Evolutionary conservation across 352 stramenopile genomes (phyloP).

Genomic region (Pythium oligandrum): DNA sequence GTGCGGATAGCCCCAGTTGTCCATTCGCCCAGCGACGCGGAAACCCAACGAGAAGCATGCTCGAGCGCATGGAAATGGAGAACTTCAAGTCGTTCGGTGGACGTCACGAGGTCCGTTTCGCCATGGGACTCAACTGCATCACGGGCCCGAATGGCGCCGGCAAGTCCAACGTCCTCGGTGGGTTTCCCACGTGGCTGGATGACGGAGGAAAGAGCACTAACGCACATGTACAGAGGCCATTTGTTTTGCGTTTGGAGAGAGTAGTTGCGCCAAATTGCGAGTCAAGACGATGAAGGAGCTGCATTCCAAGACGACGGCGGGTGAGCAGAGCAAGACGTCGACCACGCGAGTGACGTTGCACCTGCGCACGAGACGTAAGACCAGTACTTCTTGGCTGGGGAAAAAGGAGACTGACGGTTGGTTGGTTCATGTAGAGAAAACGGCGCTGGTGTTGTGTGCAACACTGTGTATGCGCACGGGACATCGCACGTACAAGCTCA

Average conservation of each 20-base stretch:
- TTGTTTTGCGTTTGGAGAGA: slow-evolving; percentile 40
- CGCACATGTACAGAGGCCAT: slow-evolving; percentile 25
- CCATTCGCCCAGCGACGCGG: too few species aligned
- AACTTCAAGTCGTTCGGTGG: slow-evolving; percentile 46
- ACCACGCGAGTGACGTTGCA: slow-evolving; percentile 25
- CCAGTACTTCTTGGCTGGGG: neutral
- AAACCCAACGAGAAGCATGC: slow-evolving; percentile 15
- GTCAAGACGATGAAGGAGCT: slow-evolving; percentile 32
- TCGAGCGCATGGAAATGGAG: slow-evolving; percentile 30
- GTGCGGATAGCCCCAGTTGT: too few species aligned
- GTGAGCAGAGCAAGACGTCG: slow-evolving; percentile 4
- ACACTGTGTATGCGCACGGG: slow-evolving; percentile 22
- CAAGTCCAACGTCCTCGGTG: slow-evolving; percentile 43
- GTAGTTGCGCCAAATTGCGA: slow-evolving; percentile 20
- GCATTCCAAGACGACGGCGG: slow-evolving; percentile 11
- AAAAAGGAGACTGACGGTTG: neutral
- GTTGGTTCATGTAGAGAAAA: slow-evolving; percentile 16
- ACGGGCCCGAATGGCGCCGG: slow-evolving; percentile 35
- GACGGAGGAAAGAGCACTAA: too few species aligned
- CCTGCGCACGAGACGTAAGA: slow-evolving; percentile 21
- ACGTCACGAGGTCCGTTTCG: slow-evolving; percentile 25
- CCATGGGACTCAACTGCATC: slow-evolving; percentile 32
- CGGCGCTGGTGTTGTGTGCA: slow-evolving; percentile 18
- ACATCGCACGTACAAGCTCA: slow-evolving; percentile 29
- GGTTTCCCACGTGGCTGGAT: neutral